A percentile compares a stretch with the other conserved stretches of the same genome.
Evolutionary conservation across 2,329 filamentous ascomycete genomes (phyloP).

Genomic region (Cordyceps tenuipes): DNA sequence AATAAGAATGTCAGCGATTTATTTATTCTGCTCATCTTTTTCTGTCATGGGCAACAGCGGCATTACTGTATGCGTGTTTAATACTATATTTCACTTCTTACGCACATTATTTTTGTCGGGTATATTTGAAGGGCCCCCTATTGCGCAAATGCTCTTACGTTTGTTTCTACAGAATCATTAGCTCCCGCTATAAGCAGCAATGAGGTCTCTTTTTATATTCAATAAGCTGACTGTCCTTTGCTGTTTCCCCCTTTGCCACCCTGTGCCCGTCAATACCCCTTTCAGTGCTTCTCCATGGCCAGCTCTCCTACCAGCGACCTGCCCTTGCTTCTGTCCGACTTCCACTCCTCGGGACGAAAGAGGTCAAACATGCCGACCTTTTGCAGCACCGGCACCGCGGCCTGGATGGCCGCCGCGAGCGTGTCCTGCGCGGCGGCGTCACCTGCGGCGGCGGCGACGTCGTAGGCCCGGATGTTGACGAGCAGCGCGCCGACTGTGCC

Average conservation of each 20-base stretch:
- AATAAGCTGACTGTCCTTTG: not conserved
- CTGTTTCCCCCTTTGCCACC: not conserved
- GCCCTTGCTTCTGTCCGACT: not conserved
- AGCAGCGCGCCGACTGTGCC: constrained; percentile 14
- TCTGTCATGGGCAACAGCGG: not conserved
- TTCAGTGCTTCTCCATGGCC: constrained; percentile 1
- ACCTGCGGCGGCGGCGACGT: not conserved
- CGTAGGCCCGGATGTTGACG: constrained; percentile 13
- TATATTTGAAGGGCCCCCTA: not conserved
- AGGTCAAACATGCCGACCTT: constrained; percentile 14
- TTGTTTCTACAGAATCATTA: not conserved
- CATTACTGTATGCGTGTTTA: not conserved
- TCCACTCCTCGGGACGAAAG: constrained; percentile 13
- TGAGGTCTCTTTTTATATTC: not conserved
- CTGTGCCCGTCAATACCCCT: not conserved
- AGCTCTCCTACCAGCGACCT: constrained; percentile 12
- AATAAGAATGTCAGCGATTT: not conserved
- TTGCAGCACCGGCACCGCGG: constrained; percentile 12
- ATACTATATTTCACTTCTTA: not conserved
- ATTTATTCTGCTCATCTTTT: not conserved
- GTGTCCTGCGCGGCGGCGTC: not conserved
- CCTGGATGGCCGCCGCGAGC: constrained; percentile 9
- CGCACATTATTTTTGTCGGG: not conserved
- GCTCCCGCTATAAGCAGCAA: not conserved
- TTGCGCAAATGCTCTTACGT: not conserved